A percentile compares a stretch with the other conserved stretches of the same genome.
Conservation (phyloP, 2,329 filamentous ascomycete genomes). For the Apiospora koreana region DNA sequence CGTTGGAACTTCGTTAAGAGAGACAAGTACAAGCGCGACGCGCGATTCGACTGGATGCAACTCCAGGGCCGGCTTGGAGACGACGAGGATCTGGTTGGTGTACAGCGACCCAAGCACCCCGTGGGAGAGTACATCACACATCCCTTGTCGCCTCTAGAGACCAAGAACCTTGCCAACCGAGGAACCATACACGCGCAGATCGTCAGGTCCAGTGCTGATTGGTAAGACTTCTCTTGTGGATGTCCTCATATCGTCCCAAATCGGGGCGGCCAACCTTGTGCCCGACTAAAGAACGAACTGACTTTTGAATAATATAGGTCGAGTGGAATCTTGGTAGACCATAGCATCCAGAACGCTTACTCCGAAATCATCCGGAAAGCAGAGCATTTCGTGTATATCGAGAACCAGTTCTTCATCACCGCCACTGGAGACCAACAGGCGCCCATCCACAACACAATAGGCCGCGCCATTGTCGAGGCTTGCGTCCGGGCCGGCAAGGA, state of each 20-base stretch:
- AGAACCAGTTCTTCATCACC: slow-evolving; percentile 98
- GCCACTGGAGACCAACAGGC: slow-evolving; percentile 86
- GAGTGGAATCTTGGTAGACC: slow-evolving; percentile 81
- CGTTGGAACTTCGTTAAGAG: slow-evolving; percentile 97
- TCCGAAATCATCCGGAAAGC: slow-evolving; percentile 82
- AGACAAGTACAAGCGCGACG: slow-evolving; percentile 94
- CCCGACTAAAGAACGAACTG: not conserved
- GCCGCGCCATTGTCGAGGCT: slow-evolving; percentile 86
- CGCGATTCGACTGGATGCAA: slow-evolving; percentile 80
- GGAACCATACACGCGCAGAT: slow-evolving; percentile 82
- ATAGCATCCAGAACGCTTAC: slow-evolving; percentile 88
- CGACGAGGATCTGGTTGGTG: slow-evolving; percentile 82
- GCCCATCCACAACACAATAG: slow-evolving; percentile 86
- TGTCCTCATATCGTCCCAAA: not conserved
- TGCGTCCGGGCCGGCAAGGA: slow-evolving; percentile 80
- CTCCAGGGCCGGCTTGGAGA: slow-evolving; percentile 75
- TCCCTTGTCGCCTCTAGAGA: slow-evolving; percentile 68
- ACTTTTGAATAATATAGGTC: slow-evolving; percentile 55
- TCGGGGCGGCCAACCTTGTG: not conserved
- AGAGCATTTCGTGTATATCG: slow-evolving; percentile 93
- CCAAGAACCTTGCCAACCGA: slow-evolving; percentile 63
- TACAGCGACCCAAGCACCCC: slow-evolving; percentile 86
- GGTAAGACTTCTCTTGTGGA: slow-evolving; percentile 50
- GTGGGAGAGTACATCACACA: slow-evolving; percentile 87
- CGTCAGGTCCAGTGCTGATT: slow-evolving; percentile 87